phyloP scores from a whole-genome alignment of 768 basidiomycete species.

The Saitozyma podzolica region DNA sequence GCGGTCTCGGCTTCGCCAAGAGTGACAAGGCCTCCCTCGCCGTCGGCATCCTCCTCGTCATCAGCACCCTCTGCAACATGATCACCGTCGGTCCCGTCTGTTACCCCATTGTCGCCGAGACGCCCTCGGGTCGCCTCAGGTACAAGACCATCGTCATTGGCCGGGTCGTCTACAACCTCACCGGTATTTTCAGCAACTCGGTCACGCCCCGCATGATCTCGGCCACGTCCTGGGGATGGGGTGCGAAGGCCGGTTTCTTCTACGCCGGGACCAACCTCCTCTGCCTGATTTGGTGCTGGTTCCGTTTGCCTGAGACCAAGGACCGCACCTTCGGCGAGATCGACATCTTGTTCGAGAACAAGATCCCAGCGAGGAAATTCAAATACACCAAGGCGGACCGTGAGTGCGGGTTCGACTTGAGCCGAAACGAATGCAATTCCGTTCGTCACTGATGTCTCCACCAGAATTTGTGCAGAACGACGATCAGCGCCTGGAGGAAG shows the following conservation, averaged over 20 bases:
- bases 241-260: constrained; percentile 25
- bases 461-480: background rate
- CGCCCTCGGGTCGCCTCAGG: constrained; percentile 26
- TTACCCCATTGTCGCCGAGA: constrained; percentile 37
- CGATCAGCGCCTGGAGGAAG: no score
- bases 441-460: background rate
- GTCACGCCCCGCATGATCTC: constrained; percentile 30
- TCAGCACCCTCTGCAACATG: constrained; percentile 34
- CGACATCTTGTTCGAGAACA: constrained; percentile 45
- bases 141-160: constrained; percentile 49
- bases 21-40: constrained; percentile 14
- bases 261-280: constrained; percentile 26
- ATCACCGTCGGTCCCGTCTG: constrained; percentile 29
- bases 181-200: constrained; percentile 29
- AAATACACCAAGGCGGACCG: constrained; percentile 22
- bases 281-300: constrained; percentile 27
- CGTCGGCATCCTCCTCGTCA: constrained; percentile 33
- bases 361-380: constrained; percentile 45
- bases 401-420: background rate
- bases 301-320: constrained; percentile 33
- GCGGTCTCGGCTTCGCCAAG: constrained; percentile 15
- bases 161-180: constrained; percentile 31
- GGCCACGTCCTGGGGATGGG: constrained; percentile 17
- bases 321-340: constrained; percentile 24
- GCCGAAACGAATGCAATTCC: background rate